A percentile compares a stretch with the other conserved stretches of the same genome.
Conservation (phyloP, 2,329 filamentous ascomycete species). For the Talaromyces albobiverticillius region DNA sequence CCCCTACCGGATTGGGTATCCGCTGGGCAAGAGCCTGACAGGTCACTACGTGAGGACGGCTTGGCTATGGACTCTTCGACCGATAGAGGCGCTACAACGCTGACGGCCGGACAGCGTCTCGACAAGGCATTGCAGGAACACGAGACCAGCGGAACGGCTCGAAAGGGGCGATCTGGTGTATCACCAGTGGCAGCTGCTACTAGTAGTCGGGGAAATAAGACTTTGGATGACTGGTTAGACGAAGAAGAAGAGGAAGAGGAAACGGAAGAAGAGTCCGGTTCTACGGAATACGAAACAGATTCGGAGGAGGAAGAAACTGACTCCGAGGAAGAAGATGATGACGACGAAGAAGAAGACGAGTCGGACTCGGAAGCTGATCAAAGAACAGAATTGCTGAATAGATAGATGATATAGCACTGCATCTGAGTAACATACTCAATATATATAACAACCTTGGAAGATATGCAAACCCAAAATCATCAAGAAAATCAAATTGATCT, state of each 20-base stretch:
- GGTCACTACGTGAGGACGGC: constrained; percentile 64
- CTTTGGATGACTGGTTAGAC: constrained; percentile 88
- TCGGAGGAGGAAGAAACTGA: constrained; percentile 34
- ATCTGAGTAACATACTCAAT: too few species aligned
- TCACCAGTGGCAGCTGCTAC: constrained; percentile 43
- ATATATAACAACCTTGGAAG: too few species aligned
- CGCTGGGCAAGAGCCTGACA: constrained; percentile 74
- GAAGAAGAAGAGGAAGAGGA: constrained; percentile 52
- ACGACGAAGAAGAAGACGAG: constrained; percentile 35
- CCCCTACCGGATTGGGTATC: constrained; percentile 80
- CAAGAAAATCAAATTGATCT: not conserved
- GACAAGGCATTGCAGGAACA: constrained; percentile 44
- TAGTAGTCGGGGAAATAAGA: constrained; percentile 54
- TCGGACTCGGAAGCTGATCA: constrained; percentile 31
- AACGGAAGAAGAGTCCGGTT: constrained; percentile 40
- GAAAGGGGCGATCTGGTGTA: constrained; percentile 18
- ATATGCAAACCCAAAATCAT: not conserved
- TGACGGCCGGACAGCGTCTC: constrained; percentile 43
- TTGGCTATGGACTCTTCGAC: constrained; percentile 28
- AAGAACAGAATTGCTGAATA: constrained; percentile 35
- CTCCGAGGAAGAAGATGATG: constrained; percentile 41
- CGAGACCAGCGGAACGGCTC: constrained; percentile 26
- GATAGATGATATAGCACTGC: constrained; percentile 24
- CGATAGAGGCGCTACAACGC: constrained; percentile 18
- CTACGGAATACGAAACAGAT: constrained; percentile 46